phyloP scores from a whole-genome alignment of 1,139 yeast genomes.

The Candida pseudocylindracea region DNA sequence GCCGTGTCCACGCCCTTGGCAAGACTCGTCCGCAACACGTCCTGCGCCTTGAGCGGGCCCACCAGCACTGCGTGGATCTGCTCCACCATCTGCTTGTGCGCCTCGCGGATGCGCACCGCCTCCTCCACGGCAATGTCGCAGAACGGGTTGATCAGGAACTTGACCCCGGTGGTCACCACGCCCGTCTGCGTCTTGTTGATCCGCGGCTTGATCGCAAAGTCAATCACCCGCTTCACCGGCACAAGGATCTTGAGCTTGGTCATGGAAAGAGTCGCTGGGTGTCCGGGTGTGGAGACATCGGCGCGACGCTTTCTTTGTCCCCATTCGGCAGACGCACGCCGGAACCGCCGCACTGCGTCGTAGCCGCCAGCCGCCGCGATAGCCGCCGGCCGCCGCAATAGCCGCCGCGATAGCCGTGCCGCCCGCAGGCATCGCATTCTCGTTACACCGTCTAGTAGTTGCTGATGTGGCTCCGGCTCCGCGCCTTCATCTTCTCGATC shows the following conservation, averaged over 20 bases:
- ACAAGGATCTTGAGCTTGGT: conserved; percentile 56
- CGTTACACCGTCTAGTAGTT: too few relatives aligned
- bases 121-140: conserved; percentile 95
- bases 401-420: too few relatives aligned
- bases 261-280: neutral
- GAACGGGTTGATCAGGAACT: conserved; percentile 87
- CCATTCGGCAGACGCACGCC: too few relatives aligned
- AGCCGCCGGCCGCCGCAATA: too few relatives aligned
- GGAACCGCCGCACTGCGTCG: too few relatives aligned
- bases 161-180: conserved; percentile 76
- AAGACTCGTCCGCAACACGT: conserved; percentile 67
- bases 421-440: too few relatives aligned
- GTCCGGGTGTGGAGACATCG: too few relatives aligned
- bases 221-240: conserved; percentile 89
- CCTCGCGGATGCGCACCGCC: conserved; percentile 59
- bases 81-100: conserved; percentile 51
- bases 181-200: conserved; percentile 75
- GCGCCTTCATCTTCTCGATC: conserved; percentile 61
- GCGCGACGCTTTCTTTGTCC: too few relatives aligned
- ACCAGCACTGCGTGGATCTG: conserved; percentile 80
- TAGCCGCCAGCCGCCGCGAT: too few relatives aligned
- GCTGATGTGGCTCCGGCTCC: conserved; percentile 1
- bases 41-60: conserved; percentile 77
- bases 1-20: conserved; percentile 90
- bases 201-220: conserved; percentile 82